Conservation (phyloP, 1,139 yeast genomes). For the Suhomyces chickasaworum region DNA sequence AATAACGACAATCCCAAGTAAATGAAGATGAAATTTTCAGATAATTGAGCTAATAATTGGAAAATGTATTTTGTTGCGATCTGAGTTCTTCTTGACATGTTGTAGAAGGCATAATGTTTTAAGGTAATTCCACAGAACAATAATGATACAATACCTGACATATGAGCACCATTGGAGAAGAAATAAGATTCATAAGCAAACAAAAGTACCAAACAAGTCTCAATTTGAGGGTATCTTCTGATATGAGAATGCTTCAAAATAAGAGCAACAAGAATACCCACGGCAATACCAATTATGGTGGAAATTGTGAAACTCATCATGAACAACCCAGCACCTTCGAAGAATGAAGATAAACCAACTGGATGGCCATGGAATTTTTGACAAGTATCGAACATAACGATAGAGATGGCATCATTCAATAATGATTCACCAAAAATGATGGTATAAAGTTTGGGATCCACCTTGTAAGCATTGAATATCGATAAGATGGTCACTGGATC, state of each 20-base stretch:
- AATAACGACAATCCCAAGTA: constrained; percentile 91
- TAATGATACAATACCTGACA: constrained; percentile 97
- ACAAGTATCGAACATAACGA: constrained; percentile 98
- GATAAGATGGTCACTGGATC: constrained; percentile 98
- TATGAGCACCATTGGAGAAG: constrained; percentile 97
- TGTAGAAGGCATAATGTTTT: constrained; percentile 94
- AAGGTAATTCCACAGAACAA: constrained; percentile 95
- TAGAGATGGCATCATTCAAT: constrained; percentile 95
- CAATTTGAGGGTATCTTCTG: constrained; percentile 92
- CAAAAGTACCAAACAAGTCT: constrained; percentile 85
- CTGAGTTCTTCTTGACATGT: constrained; percentile 97
- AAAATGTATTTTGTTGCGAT: constrained; percentile 94
- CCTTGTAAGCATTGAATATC: constrained; percentile 95
- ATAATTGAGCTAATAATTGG: constrained; percentile 88
- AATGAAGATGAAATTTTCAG: constrained; percentile 95
- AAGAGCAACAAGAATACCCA: constrained; percentile 88
- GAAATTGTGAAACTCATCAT: constrained; percentile 92
- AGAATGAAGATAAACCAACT: constrained; percentile 72
- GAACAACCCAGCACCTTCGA: constrained; percentile 93
- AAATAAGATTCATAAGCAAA: constrained; percentile 96
- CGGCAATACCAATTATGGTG: constrained; percentile 83
- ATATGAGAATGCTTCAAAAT: constrained; percentile 90
- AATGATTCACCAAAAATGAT: constrained; percentile 96
- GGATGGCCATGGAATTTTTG: constrained; percentile 90
- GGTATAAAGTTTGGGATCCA: constrained; percentile 95